phyloP scores from a whole-genome alignment of 148 eudicot genomes.

The Rhododendron henanense region DNA sequence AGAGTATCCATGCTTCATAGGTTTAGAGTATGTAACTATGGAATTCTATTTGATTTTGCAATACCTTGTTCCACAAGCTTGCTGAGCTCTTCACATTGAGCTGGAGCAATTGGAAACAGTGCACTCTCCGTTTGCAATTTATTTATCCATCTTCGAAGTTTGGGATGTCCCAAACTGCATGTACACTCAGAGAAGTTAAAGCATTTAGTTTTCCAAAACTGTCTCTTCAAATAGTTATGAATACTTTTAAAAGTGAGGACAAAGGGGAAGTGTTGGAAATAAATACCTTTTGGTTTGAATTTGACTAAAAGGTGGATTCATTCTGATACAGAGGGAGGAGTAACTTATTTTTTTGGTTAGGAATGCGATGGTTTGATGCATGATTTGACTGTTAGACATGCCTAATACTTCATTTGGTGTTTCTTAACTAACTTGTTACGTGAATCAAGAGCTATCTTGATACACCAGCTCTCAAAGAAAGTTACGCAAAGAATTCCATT shows the following conservation, averaged over 20 bases:
- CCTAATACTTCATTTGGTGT: conserved; percentile 15
- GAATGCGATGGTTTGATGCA: background rate
- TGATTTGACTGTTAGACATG: background rate
- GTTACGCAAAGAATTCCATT: conserved; percentile 61
- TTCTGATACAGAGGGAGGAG: background rate
- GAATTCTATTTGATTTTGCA: background rate
- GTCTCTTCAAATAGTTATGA: background rate
- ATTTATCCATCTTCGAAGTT: background rate
- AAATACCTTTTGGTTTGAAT: background rate
- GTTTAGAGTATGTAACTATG: background rate
- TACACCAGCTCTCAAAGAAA: conserved; percentile 88
- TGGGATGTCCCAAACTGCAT: background rate
- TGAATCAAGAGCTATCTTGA: conserved; percentile 73
- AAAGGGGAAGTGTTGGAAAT: background rate
- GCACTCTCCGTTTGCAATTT: background rate
- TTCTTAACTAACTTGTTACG: conserved; percentile 72
- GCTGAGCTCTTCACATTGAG: background rate
- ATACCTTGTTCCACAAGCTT: background rate
- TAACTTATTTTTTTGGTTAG: background rate
- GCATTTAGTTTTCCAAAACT: background rate
- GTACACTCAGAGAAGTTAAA: background rate
- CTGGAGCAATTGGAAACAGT: background rate
- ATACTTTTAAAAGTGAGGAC: background rate
- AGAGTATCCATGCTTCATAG: too few species aligned
- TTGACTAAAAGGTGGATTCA: background rate